Evolutionary conservation across 2,329 filamentous ascomycete species (phyloP).

Genomic region (Penicillium sp.): DNA sequence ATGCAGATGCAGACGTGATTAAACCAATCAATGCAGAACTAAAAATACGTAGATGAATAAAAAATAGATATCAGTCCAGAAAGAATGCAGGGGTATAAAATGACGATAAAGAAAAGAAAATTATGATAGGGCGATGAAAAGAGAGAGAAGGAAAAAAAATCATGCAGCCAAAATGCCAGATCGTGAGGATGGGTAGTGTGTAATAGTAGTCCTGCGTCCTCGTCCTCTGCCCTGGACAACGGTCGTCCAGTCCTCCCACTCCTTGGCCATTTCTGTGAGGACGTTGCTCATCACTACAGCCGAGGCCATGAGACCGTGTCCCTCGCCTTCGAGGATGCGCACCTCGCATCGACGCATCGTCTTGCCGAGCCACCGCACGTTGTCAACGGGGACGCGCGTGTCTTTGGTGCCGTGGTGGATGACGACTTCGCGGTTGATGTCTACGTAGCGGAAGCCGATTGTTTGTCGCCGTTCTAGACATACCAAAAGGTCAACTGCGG

Average conservation of each 20-base stretch:
- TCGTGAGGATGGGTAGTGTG: constrained; percentile 18
- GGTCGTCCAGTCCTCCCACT: constrained; percentile 86
- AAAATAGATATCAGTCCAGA: neutral
- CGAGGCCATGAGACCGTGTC: constrained; percentile 93
- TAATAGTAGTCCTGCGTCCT: constrained; percentile 26
- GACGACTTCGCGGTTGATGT: constrained; percentile 84
- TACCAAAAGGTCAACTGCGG: constrained; percentile 85
- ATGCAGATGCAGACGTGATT: neutral
- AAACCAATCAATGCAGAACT: neutral
- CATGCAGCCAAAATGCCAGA: constrained; percentile 18
- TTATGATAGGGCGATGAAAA: neutral
- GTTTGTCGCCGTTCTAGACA: constrained; percentile 86
- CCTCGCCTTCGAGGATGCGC: constrained; percentile 81
- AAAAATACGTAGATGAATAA: neutral
- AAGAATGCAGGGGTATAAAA: constrained; percentile 4
- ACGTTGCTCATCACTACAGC: constrained; percentile 89
- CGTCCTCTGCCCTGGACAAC: constrained; percentile 45
- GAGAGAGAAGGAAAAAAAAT: neutral
- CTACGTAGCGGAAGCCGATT: constrained; percentile 94
- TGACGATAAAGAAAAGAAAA: neutral
- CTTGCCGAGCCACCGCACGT: constrained; percentile 90
- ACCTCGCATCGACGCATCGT: constrained; percentile 93
- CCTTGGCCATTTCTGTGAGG: constrained; percentile 87
- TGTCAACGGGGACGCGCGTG: constrained; percentile 87
- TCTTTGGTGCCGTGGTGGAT: constrained; percentile 93